These are phyloP conservation scores for Erodium chrysanthum DNA, from an alignment of 441 rosid species.

Conservation along the genomic window DNA sequence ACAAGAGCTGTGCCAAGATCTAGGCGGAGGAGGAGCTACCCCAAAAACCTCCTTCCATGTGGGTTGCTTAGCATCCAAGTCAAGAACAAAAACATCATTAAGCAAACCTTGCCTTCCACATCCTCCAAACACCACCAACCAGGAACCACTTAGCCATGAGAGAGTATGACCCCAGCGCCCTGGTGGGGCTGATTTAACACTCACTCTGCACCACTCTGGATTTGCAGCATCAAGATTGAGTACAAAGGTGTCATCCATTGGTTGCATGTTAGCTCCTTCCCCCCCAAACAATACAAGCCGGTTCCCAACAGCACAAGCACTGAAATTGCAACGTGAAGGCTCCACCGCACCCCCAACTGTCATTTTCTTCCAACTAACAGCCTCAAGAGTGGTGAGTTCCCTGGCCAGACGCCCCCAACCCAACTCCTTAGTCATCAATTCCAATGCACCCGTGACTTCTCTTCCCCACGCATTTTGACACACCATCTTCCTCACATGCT, in stretches of 20 bases:
- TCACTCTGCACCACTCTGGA: slow-evolving; percentile 84
- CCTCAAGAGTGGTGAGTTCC: slow-evolving; percentile 90
- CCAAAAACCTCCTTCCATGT: slow-evolving; percentile 91
- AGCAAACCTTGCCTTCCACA: slow-evolving; percentile 86
- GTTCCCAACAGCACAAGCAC: slow-evolving; percentile 96
- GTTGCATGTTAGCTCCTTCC: slow-evolving; percentile 94
- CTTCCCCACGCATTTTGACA: slow-evolving; percentile 96
- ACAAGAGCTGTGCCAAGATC: slow-evolving; percentile 98
- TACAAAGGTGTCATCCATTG: slow-evolving; percentile 94
- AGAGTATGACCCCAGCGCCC: slow-evolving; percentile 98
- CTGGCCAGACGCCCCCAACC: slow-evolving; percentile 88
- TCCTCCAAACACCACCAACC: slow-evolving; percentile 88
- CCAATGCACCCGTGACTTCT: slow-evolving; percentile 76
- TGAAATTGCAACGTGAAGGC: slow-evolving; percentile 89
- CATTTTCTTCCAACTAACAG: slow-evolving; percentile 84
- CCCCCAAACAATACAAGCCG: slow-evolving; percentile 89
- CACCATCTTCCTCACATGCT: slow-evolving; percentile 90
- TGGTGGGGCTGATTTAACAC: slow-evolving; percentile 93
- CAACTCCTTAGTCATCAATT: slow-evolving; percentile 71
- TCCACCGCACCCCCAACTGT: slow-evolving; percentile 89
- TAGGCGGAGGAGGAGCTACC: slow-evolving; percentile 84
- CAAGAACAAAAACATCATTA: slow-evolving; percentile 77
- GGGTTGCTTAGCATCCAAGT: slow-evolving; percentile 85
- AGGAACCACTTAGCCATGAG: slow-evolving; percentile 78
- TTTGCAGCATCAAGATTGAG: slow-evolving; percentile 68